Base-by-base conservation (phyloP, 495 filamentous ascomycete genomes). In the Astrothelium macrocarpum region DNA sequence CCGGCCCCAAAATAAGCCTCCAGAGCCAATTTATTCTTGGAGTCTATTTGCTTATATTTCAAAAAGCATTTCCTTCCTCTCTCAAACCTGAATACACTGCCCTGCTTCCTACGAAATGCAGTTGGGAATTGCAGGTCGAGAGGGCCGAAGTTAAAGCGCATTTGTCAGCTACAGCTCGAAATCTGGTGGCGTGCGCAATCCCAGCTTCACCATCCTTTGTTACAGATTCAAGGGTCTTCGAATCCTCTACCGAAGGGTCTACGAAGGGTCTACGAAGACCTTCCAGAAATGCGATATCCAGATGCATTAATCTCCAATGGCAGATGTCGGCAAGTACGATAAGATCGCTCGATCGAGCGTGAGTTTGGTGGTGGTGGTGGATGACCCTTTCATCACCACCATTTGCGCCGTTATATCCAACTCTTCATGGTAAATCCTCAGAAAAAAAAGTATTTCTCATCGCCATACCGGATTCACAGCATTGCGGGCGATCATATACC, bases 371-470 rank as follows among this genome's bases (percentile, higher is more conserved):
- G 25, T 3, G 23, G 49, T 56, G 49, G 20, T 56, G 49, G 16
- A 16, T 56, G 43, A 18, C 12, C 12, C 49, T 56, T 11, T 56
- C 25, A 56, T 29, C 16, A 28, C 49, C 49, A 56, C 49, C 20
- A 10, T 16, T 10, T 29, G 12, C 2, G 12, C 49, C 20, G n/a
- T 16, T 39, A 5, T 5, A 5, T 39, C 34, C 14, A 39, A 5
- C 34, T 5, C 34, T 5, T 5, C 9, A 26, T 11, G 25, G 49
- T 28, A 11, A 20, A 56, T 29, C 25, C 25, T 29, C 49, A 56
- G 34, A 39, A 39, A 20, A 56, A 56, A 56, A 56, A 56, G 49
- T 56, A 56, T 56, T 56, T 29, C 25, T 4, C n/a, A 56, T 56
- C 49, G 7, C 29, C 49, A 56, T 29, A 56, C 49, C 49, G 25